These are phyloP conservation scores for Sordariomycetes sp. DNA, from an alignment of 2,329 filamentous ascomycete species.

Conservation along the genomic window DNA sequence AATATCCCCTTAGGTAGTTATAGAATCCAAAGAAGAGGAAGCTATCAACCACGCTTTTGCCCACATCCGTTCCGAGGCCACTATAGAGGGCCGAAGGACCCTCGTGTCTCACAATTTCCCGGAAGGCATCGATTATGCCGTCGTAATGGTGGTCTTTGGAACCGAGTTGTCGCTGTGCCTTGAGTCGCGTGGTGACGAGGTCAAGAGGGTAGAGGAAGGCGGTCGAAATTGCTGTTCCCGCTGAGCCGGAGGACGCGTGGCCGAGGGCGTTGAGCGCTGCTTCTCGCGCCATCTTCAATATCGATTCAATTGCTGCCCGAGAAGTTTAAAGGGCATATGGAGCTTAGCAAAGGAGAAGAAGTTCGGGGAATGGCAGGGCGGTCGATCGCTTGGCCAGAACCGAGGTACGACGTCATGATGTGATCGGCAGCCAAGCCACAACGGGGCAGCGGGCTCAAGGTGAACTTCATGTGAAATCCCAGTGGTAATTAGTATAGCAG, in stretches of 20 bases:
- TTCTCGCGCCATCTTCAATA: slow-evolving; percentile 5
- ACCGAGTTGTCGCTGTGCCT: slow-evolving; percentile 59
- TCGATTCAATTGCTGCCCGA: too few relatives aligned
- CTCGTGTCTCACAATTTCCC: slow-evolving; percentile 61
- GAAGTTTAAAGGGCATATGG: too few relatives aligned
- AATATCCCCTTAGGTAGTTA: slow-evolving; percentile 35
- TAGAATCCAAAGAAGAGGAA: slow-evolving; percentile 86
- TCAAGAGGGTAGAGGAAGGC: slow-evolving; percentile 73
- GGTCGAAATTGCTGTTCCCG: slow-evolving; percentile 72
- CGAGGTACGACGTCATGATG: slow-evolving; percentile 6
- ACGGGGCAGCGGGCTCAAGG: not conserved
- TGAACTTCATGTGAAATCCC: not conserved
- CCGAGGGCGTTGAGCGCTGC: slow-evolving; percentile 60
- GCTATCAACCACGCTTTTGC: slow-evolving; percentile 62
- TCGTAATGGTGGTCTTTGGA: slow-evolving; percentile 41
- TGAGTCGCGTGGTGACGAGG: slow-evolving; percentile 71
- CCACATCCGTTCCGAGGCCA: slow-evolving; percentile 53
- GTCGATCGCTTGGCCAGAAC: not conserved
- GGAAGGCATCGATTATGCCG: slow-evolving; percentile 58
- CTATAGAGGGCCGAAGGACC: slow-evolving; percentile 69
- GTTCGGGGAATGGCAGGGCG: not conserved
- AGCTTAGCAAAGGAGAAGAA: too few relatives aligned
- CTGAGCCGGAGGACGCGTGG: slow-evolving; percentile 72
- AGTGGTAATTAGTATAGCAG: not conserved
- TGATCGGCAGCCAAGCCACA: not conserved